Conservation (phyloP, 2,329 filamentous ascomycete genomes). For the Daldinia eschscholtzii region DNA sequence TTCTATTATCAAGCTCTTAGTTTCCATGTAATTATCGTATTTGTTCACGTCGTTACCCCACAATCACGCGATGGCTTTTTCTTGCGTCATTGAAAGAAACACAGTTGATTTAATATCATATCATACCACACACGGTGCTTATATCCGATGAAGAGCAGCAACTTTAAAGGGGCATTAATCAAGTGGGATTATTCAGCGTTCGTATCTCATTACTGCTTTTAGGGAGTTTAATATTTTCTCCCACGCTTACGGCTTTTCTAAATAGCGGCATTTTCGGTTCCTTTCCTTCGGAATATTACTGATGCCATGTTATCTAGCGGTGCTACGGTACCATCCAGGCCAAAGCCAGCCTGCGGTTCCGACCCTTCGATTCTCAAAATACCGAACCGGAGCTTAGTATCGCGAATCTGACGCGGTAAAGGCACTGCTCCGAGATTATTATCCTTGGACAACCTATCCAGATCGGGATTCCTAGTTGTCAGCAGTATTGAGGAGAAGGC, state of each 20-base stretch:
- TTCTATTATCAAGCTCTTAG: background rate
- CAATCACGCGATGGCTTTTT: conserved; percentile 26
- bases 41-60: conserved; percentile 21
- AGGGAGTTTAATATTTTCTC: background rate
- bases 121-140: conserved; percentile 20
- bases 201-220: conserved; percentile 7
- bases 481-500: conserved; percentile 23
- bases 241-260: background rate
- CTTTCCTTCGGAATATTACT: conserved; percentile 4
- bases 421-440: conserved; percentile 19
- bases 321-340: conserved; percentile 18
- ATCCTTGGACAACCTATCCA: conserved; percentile 15
- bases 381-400: conserved; percentile 24
- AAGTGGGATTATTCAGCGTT: background rate
- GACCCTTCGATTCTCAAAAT: conserved; percentile 3
- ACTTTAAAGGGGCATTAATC: background rate
- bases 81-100: conserved; percentile 31
- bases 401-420: conserved; percentile 11
- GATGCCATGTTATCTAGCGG: conserved; percentile 14
- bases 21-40: background rate
- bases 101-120: conserved; percentile 16
- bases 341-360: conserved; percentile 17
- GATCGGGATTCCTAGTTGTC: conserved; percentile 27
- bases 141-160: conserved; percentile 13
- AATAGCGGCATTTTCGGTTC: background rate